Percentiles rank a stretch among this genome's conserved stretches.
phyloP scores from a whole-genome alignment of 163 green algal genomes.

The Scenedesmus sp. region DNA sequence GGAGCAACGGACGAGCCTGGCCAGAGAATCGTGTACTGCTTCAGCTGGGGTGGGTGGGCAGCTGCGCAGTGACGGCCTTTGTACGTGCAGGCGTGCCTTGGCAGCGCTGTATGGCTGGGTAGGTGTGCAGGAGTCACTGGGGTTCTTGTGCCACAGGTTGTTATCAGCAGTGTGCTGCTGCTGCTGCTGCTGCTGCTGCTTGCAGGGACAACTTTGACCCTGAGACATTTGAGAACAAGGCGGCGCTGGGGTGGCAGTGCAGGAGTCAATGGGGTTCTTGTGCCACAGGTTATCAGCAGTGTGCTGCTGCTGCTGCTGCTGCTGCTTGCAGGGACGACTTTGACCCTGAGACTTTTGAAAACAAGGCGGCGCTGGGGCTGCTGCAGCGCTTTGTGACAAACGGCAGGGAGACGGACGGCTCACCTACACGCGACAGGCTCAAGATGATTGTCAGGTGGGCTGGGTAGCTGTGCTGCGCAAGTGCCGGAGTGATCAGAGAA shows the following conservation, averaged over 20 bases:
- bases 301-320: not conserved
- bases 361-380: constrained; percentile 78
- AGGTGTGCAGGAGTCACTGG: too few species aligned
- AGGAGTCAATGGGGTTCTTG: not conserved
- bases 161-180: too few species aligned
- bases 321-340: constrained; percentile 56
- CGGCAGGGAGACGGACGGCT: constrained; percentile 79
- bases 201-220: too few species aligned
- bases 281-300: too few species aligned
- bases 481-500: not conserved
- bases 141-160: too few species aligned
- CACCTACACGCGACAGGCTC: constrained; percentile 71
- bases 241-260: not conserved
- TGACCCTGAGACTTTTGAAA: constrained; percentile 63
- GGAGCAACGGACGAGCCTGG: too few species aligned
- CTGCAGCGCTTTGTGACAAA: constrained; percentile 83
- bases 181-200: too few species aligned
- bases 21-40: too few species aligned
- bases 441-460: constrained; percentile 49
- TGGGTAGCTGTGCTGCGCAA: not conserved
- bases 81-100: not conserved
- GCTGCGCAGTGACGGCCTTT: constrained; percentile 41
- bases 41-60: not conserved
- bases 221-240: too few species aligned
- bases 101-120: too few species aligned